Conservation (phyloP, 768 basidiomycete species). For the Suillus subalutaceus region DNA sequence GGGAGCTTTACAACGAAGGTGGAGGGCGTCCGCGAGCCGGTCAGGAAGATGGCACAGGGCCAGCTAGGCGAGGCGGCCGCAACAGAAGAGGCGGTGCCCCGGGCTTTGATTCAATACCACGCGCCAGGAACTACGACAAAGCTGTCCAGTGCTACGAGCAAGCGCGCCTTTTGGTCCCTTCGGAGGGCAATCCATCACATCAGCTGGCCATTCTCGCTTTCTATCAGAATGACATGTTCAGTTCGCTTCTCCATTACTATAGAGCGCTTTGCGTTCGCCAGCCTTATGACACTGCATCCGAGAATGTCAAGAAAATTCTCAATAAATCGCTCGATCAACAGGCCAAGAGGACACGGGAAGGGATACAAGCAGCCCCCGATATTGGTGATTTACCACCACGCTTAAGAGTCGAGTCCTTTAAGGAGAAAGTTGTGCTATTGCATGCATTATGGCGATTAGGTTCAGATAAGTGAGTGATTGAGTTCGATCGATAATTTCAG, state of each 20-base stretch:
- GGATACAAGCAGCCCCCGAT: constrained; percentile 31
- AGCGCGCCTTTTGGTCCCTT: constrained; percentile 78
- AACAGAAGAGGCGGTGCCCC: constrained; percentile 51
- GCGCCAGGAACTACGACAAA: constrained; percentile 69
- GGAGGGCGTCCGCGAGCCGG: constrained; percentile 67
- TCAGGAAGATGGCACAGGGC: constrained; percentile 57
- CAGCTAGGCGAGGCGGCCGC: constrained; percentile 43
- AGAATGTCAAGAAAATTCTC: constrained; percentile 80
- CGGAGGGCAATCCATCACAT: constrained; percentile 93
- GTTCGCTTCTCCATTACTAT: constrained; percentile 84
- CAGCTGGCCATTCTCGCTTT: constrained; percentile 93
- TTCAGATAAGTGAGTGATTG: constrained; percentile 55
- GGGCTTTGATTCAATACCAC: constrained; percentile 48
- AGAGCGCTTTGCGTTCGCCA: constrained; percentile 85
- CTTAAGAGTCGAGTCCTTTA: constrained; percentile 63
- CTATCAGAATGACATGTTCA: constrained; percentile 82
- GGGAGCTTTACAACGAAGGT: constrained; percentile 84
- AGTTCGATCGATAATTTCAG: background rate
- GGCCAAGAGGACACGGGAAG: constrained; percentile 47
- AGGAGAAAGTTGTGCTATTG: constrained; percentile 72
- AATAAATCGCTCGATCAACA: constrained; percentile 66
- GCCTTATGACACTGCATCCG: constrained; percentile 85
- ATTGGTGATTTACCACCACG: constrained; percentile 46
- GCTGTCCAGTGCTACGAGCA: constrained; percentile 85
- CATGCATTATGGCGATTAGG: constrained; percentile 71